Evolutionary conservation across 345 rosid genomes (phyloP), one percentile per base, ranked within the genome.

Genomic region (Rhodamnia rubescens): DNA sequence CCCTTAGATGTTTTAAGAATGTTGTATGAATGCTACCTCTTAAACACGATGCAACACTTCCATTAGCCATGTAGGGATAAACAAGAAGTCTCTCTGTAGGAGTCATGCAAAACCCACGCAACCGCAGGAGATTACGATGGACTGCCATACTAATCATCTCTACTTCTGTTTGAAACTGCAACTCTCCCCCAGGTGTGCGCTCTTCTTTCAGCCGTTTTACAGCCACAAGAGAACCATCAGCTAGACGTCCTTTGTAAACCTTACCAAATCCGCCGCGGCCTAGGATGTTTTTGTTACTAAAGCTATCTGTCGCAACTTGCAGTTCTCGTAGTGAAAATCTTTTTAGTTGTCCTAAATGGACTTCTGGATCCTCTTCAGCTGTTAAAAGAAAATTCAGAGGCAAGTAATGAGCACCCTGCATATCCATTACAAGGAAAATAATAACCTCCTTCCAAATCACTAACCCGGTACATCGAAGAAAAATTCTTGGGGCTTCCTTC

Each of bases 101-200:
- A 50, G 99, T 97, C 99, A 97, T 97, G 87, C 99, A 97, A 89
- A 97, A 97, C 40, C 99, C 98, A 83, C 96, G 94, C 83, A 97
- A 87, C 52, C 98, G 92, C 64, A 97, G 92, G 83, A 97, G 98
- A 90, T 97, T 95, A 84, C 98, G 93, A 88, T 97, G 99, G 86
- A 97, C 98, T 57, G 99, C 99, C 99, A 97, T 97, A 90, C 98
- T 95, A 86, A 97, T 95, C 99, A 97, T 97, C 91, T 97, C 98
- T 5, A 97, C 98, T 88, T 97, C 99, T 69, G 99, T 97, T 86
- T 97, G 99, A 94, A 97, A 97, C 90, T 97, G 99, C 88, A 97
- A 89, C 90, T 97, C 99, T 11, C 99, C 98, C 22, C 98, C 98
- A 42, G 99, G 99, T 14, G 99, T 94, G 27, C 98, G 95, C 90